Evolutionary conservation across 345 rosid species (phyloP), one percentile per base, ranked within the genome.

Genomic region (Ceriops tagal): DNA sequence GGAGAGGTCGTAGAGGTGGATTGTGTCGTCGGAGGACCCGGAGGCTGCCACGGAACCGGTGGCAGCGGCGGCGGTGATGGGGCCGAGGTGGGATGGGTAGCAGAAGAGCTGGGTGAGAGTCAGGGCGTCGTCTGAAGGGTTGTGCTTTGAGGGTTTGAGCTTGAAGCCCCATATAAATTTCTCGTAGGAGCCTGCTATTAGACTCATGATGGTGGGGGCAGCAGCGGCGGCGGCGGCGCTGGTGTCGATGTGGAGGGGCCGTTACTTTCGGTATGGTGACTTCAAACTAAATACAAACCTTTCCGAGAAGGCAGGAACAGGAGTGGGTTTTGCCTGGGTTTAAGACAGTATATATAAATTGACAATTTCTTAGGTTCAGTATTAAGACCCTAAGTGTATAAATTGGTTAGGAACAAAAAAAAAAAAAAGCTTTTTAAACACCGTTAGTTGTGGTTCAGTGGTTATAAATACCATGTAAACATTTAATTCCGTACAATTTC

Each of bases 101-200:
- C 96, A 88, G 85, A 92, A 92, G 82, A 87, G 79, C 61, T 81
- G 92, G 66, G 83, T 71, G 13, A 93, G 82, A 58, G 88, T 81
- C 24, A 87, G 86, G 76, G 81, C 51, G 66, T 75, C 71, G 10
- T 58, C 32, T 1, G 67, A 78, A 26, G 82, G 31, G 16, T 78
- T 73, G 71, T 71, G 71, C 21, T 74, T 76, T 13, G 71, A 39
- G 21, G 96, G 90, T 67, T 87, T 89, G 57, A 93, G 87, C 77
- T 81, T 89, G 85, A 84, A 93, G 7, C 96, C 96, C 96, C 92
- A 91, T 6, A 93, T 86, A 82, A 81, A 89, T 72, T 84, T 85
- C 83, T 93, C 98, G 73, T 93, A 91, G 15, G 97, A 89, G 6
- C 98, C 98, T 51, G 98, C 96, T 37, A 93, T 82, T 28, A 93